A percentile compares a stretch with the other conserved stretches of the same genome.
Conservation (phyloP, 768 basidiomycete species). For the Boletus reticuloceps region DNA sequence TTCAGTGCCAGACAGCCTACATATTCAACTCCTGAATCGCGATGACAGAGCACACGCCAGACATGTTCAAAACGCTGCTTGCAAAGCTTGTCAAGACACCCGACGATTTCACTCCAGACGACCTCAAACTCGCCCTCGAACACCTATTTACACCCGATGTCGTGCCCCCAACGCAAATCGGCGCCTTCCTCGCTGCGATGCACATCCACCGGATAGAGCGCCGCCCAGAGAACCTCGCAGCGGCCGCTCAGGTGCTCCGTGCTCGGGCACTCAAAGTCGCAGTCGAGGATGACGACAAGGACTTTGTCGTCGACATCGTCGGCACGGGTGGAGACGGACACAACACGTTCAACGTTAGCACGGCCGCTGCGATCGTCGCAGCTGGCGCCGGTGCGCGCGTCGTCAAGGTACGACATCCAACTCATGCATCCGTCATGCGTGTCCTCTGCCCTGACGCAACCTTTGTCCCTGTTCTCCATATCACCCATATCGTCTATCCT, state of each 20-base stretch:
- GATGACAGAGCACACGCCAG: slow-evolving; percentile 16
- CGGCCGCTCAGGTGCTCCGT: slow-evolving; percentile 62
- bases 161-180: slow-evolving; percentile 72
- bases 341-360: slow-evolving; percentile 96
- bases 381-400: slow-evolving; percentile 71
- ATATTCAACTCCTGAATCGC: background rate
- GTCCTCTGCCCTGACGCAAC: no score
- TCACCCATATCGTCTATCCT: no score
- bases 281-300: background rate
- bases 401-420: background rate
- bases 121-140: slow-evolving; percentile 70
- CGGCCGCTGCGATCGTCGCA: slow-evolving; percentile 89
- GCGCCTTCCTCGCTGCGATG: slow-evolving; percentile 85
- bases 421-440: background rate
- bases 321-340: slow-evolving; percentile 80
- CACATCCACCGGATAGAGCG: slow-evolving; percentile 78
- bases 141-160: slow-evolving; percentile 68
- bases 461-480: no score
- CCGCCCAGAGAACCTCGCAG: slow-evolving; percentile 71
- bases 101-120: slow-evolving; percentile 74
- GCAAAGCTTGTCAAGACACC: slow-evolving; percentile 78
- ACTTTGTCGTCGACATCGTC: slow-evolving; percentile 41
- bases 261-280: background rate
- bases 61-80: slow-evolving; percentile 68
- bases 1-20: no score